These are phyloP conservation scores for Botryosphaeria dothidea DNA, from an alignment of 2,329 filamentous ascomycete genomes.

Conservation along the genomic window DNA sequence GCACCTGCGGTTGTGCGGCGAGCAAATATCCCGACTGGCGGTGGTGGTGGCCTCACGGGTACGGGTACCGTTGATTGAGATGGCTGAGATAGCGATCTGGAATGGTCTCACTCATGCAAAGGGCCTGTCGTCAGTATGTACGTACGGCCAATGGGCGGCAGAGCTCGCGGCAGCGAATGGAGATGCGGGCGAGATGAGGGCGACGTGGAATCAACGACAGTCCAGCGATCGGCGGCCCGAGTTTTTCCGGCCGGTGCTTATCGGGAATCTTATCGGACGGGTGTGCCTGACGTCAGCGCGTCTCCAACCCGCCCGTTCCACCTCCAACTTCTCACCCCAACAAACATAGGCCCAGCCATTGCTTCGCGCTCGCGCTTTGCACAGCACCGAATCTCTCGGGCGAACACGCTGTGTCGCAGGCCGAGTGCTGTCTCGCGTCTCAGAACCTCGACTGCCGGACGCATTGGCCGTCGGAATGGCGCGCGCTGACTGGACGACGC, in stretches of 20 bases:
- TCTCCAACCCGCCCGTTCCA: neutral
- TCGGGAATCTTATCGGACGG: neutral
- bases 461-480: neutral
- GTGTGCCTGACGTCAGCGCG: neutral
- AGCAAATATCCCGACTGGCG: neutral
- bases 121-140: neutral
- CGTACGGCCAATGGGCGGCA: no score
- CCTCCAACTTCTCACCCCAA: neutral
- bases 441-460: neutral
- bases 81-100: neutral
- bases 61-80: neutral
- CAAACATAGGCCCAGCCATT: neutral
- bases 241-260: constrained; percentile 14
- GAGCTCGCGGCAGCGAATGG: no score
- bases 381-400: neutral
- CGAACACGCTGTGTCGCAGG: neutral
- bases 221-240: neutral
- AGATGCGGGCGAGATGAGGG: neutral
- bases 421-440: neutral
- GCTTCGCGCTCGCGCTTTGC: constrained; percentile 14
- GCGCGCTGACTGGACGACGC: neutral
- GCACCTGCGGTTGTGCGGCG: neutral
- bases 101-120: neutral
- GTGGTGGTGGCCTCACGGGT: neutral
- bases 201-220: neutral